These are phyloP conservation scores for Neurospora pannonica DNA, from an alignment of 495 filamentous ascomycete species.

Conservation along the genomic window DNA sequence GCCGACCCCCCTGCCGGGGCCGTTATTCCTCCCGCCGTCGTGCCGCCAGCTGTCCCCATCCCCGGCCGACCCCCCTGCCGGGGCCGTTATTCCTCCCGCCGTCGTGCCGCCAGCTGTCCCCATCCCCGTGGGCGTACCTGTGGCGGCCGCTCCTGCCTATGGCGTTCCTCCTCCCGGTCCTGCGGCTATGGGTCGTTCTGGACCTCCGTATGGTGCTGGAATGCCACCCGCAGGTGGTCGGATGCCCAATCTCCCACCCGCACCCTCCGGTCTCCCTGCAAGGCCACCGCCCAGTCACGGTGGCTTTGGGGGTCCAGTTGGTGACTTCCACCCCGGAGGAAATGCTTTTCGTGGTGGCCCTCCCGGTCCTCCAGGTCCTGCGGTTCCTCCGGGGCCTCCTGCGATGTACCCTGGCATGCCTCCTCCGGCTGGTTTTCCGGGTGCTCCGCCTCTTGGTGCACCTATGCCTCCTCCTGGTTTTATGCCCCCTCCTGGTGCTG, in stretches of 20 bases:
- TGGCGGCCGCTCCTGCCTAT: slow-evolving; percentile 13
- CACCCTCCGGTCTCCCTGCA: slow-evolving; percentile 69
- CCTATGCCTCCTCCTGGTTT: slow-evolving; percentile 22
- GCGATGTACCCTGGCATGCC: slow-evolving; percentile 20
- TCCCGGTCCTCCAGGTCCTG: slow-evolving; percentile 3
- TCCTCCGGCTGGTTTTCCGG: slow-evolving; percentile 22
- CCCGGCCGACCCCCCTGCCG: slow-evolving; percentile 17
- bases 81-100: slow-evolving; percentile 13
- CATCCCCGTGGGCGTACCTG: slow-evolving; percentile 2
- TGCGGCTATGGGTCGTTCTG: slow-evolving; percentile 22
- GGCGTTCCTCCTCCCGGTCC: slow-evolving; percentile 38
- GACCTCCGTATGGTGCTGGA: slow-evolving; percentile 18
- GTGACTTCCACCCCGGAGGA: slow-evolving; percentile 43
- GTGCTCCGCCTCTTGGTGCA: slow-evolving; percentile 17
- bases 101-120: neutral
- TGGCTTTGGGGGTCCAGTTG: slow-evolving; percentile 66
- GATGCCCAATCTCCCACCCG: slow-evolving; percentile 38
- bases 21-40: slow-evolving; percentile 8
- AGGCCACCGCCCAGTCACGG: slow-evolving; percentile 70
- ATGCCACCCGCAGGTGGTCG: slow-evolving; percentile 16
- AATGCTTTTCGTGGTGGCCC: slow-evolving; percentile 12
- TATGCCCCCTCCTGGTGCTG: slow-evolving; percentile 16
- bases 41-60: slow-evolving; percentile 1
- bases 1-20: slow-evolving; percentile 23
- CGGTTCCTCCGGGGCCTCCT: slow-evolving; percentile 4